Base-by-base conservation (phyloP, 2,329 filamentous ascomycete genomes). In the Exophiala sp. region DNA sequence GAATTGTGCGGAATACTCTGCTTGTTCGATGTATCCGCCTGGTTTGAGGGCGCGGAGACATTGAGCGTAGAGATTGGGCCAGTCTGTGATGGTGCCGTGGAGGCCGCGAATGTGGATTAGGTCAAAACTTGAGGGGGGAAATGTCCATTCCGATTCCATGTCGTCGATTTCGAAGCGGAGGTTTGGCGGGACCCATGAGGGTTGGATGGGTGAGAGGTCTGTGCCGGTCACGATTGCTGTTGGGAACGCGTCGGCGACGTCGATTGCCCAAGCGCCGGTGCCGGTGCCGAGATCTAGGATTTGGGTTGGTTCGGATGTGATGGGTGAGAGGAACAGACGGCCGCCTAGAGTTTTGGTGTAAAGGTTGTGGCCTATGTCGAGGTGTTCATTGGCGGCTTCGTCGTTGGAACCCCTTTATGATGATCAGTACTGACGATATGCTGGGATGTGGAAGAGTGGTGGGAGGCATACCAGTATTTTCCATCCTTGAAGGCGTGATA, bases 41-140 rank as follows among this genome's bases (percentile, higher is more conserved):
- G 74, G 73, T 18, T 65, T 62, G 11, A 60, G 60, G 39, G 62
- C 59, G 3, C 62, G 54, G 41, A 64, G 62, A 45, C 64, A 60
- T 40, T 58, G 55, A 8, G 47, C 33, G 40, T 63, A 55, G 35
- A 63, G 44, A 11, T 41, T 52, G 5, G 72, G 72, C 80, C 81
- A 84, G 62, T 84, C 74, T 46, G 74, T 77, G 52, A 85, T 78
- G 2, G 76, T 78, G 71, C 79, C 76, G 12, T 78, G 77, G 1
- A 79, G 78, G 49, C 80, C 76, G 4, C 83, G 75, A 14, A 78
- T 76, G 63, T 85, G 82, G 39, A 86, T 76, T 52, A 82, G 83
- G 64, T 85, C 81, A 50, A 83, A 85, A 47, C 78, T 73, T 55
- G 81, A 75, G 3, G 66, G 61, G 62, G 4, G 77, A 56, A 81